Percentiles rank a stretch among this genome's conserved stretches.
Conservation (phyloP, 495 filamentous ascomycete species). For the Penicillium maclennaniae region DNA sequence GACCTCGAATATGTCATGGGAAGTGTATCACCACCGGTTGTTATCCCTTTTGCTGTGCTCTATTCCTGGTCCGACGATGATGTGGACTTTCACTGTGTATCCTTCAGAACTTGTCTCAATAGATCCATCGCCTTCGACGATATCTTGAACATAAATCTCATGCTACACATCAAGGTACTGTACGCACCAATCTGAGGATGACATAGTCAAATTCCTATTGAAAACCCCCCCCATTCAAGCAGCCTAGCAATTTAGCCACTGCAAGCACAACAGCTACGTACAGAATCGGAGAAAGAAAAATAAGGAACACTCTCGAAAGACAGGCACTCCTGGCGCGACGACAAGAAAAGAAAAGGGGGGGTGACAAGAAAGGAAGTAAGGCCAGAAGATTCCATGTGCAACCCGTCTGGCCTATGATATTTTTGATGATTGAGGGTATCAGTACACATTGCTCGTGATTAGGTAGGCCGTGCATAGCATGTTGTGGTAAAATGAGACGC, state of each 20-base stretch:
- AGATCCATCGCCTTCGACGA: not conserved
- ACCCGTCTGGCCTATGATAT: not conserved
- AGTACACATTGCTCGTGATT: conserved; percentile 27
- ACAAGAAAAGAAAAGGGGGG: conserved; percentile 8
- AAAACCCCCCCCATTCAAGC: not conserved
- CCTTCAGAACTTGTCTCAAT: not conserved
- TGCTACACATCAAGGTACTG: not conserved
- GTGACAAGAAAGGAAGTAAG: conserved; percentile 17
- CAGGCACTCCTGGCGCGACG: conserved; percentile 10
- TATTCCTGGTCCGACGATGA: no score
- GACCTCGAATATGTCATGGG: no score
- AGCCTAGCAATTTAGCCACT: not conserved
- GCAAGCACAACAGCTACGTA: not conserved
- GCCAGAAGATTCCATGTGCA: conserved; percentile 13
- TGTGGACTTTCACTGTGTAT: no score
- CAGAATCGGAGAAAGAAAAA: conserved; percentile 4
- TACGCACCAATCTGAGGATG: not conserved
- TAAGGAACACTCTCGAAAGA: conserved; percentile 2
- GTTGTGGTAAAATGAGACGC: conserved; percentile 19
- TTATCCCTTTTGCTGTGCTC: no score
- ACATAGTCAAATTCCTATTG: not conserved
- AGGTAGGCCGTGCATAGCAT: conserved; percentile 10
- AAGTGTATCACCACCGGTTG: no score
- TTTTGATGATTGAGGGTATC: conserved; percentile 21
- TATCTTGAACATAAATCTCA: no score